These are phyloP conservation scores for Lodderomyces beijingensis DNA, from an alignment of 1,139 yeast genomes.

Conservation along the genomic window DNA sequence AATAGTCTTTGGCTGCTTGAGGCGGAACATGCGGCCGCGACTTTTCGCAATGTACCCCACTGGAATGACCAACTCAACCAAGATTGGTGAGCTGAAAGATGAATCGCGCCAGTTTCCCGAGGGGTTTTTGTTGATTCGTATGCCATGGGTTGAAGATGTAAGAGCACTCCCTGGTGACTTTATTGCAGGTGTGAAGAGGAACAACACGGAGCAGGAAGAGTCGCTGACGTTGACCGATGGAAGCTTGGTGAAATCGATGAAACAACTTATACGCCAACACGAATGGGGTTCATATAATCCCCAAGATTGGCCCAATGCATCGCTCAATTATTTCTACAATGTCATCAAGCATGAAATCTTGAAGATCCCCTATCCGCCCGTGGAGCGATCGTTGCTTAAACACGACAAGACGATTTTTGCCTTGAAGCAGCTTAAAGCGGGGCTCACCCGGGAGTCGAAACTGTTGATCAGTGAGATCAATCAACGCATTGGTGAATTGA, in stretches of 20 bases:
- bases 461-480: slow-evolving; percentile 17
- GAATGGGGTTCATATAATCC: slow-evolving; percentile 46
- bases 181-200: slow-evolving; percentile 9
- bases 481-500: slow-evolving; percentile 13
- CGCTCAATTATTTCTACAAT: slow-evolving; percentile 61
- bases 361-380: slow-evolving; percentile 49
- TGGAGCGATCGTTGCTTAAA: slow-evolving; percentile 17
- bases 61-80: slow-evolving; percentile 18
- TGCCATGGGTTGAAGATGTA: slow-evolving; percentile 67
- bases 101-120: slow-evolving; percentile 42
- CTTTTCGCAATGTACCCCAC: slow-evolving; percentile 63
- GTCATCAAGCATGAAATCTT: slow-evolving; percentile 63
- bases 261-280: slow-evolving; percentile 15
- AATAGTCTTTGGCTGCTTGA: slow-evolving; percentile 66
- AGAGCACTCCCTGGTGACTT: slow-evolving; percentile 42
- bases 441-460: slow-evolving; percentile 10
- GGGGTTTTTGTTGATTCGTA: slow-evolving; percentile 54
- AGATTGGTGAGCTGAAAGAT: slow-evolving; percentile 1
- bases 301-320: slow-evolving; percentile 58
- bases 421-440: slow-evolving; percentile 11
- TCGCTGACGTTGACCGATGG: slow-evolving; percentile 11
- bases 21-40: slow-evolving; percentile 52
- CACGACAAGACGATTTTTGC: slow-evolving; percentile 17
- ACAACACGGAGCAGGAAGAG: slow-evolving; percentile 2
- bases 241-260: slow-evolving; percentile 16